Percentiles rank a stretch among this genome's conserved stretches.
phyloP scores from a whole-genome alignment of 257 asterid genomes.

The Solanum medicagineum region DNA sequence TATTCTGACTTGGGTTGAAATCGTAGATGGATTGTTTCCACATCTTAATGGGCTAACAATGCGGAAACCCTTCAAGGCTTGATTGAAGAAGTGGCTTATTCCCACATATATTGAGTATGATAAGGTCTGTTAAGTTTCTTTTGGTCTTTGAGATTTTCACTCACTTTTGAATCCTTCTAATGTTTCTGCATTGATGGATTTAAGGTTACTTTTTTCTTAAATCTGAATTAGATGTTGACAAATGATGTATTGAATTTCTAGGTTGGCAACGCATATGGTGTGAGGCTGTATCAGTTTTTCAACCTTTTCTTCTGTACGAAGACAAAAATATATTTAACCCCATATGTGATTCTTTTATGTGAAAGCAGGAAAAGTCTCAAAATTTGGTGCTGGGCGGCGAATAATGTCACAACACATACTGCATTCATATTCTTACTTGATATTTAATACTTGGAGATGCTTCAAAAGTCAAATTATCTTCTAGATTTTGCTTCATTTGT shows the following conservation, averaged over 20 bases:
- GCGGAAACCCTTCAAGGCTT: constrained; percentile 86
- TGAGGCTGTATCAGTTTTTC: constrained; percentile 96
- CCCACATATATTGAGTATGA: constrained; percentile 50
- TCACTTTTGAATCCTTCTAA: constrained; percentile 46
- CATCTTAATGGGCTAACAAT: constrained; percentile 87
- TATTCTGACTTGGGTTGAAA: constrained; percentile 92
- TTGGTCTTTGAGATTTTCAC: constrained; percentile 47
- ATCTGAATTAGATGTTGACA: constrained; percentile 76
- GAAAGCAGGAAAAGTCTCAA: constrained; percentile 41
- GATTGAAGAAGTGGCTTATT: constrained; percentile 71
- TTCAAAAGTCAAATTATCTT: background rate
- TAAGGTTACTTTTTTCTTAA: constrained; percentile 51
- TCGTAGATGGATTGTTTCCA: constrained; percentile 96
- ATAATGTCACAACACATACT: background rate
- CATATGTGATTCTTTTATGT: constrained; percentile 54
- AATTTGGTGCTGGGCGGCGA: constrained; percentile 5
- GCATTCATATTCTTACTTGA: background rate
- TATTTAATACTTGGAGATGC: constrained; percentile 1
- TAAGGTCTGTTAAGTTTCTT: constrained; percentile 82
- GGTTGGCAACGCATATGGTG: constrained; percentile 98
- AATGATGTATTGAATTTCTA: constrained; percentile 80
- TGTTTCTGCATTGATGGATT: constrained; percentile 62
- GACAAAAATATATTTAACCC: constrained; percentile 68
- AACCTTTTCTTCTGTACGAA: constrained; percentile 73
- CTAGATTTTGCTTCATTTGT: background rate